Base-by-base conservation (phyloP, 495 filamentous ascomycete genomes). In the Neurospora sp. region DNA sequence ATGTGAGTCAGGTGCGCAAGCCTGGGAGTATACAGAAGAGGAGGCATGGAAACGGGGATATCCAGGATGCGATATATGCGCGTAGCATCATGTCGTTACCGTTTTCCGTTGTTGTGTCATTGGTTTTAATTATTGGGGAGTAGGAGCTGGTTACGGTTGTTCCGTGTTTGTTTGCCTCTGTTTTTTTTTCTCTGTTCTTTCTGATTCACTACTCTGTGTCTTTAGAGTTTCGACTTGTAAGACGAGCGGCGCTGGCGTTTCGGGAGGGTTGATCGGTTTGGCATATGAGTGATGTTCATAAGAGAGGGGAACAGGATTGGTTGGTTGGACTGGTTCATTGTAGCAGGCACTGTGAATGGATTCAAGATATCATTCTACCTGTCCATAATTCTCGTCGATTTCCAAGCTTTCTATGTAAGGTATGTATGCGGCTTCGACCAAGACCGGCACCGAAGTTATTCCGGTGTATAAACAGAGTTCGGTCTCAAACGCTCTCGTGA, bases 1-100 rank as follows among this genome's bases (percentile, higher is more conserved):
- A 97, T 98, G 91, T 94, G 72, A 70, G 28, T 19, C 28, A 31
- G 54, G 54, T 11, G n/a, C 40, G 42, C 66, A 42, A 39, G 69
- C 9, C 70, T 69, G 66, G 42, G 66, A 42, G 62, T 71, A 73
- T 73, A 69, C 42, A 28, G 45, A 69, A 34, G 43, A 48, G 54
- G 71, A 69, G 39, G 69, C 39, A 37, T 74, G 69, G 70, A 39
- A 71, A 71, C 39, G 21, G 73, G 45, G 70, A 43, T 39, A 39
- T 31, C n/a, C 38, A 43, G 39, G 39, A 31, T 59, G 28, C 39
- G 39, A 31, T 34, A 17, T 43, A 45, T 71, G 28, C n/a, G 54
- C 54, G 15, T 66, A 34, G 54, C 54, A 66, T 34, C 54, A 31
- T 34, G 3, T 66, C 28, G 28, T 34, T 66, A 66, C 54, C 28